These are phyloP conservation scores for Penicillium palitans DNA, from an alignment of 2,329 filamentous ascomycete species.

Conservation along the genomic window DNA sequence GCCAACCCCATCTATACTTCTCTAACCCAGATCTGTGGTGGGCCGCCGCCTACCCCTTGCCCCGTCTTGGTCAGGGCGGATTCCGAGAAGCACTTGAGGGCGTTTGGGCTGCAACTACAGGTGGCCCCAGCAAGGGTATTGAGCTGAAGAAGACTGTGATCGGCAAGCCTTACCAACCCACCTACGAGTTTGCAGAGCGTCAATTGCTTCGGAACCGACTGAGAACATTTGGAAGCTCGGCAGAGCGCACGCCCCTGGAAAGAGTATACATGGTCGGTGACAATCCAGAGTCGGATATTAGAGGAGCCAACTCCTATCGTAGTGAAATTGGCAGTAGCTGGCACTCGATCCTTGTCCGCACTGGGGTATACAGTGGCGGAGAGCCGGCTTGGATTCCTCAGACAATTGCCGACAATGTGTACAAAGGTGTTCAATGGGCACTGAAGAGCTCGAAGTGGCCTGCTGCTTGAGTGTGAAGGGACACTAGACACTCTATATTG, in stretches of 20 bases:
- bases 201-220: constrained; percentile 64
- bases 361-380: constrained; percentile 68
- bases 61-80: constrained; percentile 86
- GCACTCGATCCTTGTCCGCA: constrained; percentile 74
- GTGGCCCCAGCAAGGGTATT: constrained; percentile 53
- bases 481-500: background rate
- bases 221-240: constrained; percentile 43
- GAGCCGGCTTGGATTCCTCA: constrained; percentile 63
- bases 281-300: constrained; percentile 86
- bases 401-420: constrained; percentile 71
- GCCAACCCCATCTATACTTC: constrained; percentile 79
- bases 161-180: constrained; percentile 76
- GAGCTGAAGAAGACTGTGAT: constrained; percentile 66
- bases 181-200: constrained; percentile 81
- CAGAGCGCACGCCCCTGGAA: constrained; percentile 53
- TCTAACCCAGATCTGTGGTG: constrained; percentile 89
- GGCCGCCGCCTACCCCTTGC: constrained; percentile 80
- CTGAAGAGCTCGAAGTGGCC: constrained; percentile 55
- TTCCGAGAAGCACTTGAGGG: constrained; percentile 81
- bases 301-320: constrained; percentile 75
- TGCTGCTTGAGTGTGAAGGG: constrained; percentile 1
- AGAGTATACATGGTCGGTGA: constrained; percentile 94
- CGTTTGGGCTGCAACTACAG: constrained; percentile 72
- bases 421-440: constrained; percentile 75
- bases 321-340: constrained; percentile 70